These are phyloP conservation scores for Naganishia onofrii DNA, from an alignment of 768 basidiomycete genomes.

Conservation along the genomic window DNA sequence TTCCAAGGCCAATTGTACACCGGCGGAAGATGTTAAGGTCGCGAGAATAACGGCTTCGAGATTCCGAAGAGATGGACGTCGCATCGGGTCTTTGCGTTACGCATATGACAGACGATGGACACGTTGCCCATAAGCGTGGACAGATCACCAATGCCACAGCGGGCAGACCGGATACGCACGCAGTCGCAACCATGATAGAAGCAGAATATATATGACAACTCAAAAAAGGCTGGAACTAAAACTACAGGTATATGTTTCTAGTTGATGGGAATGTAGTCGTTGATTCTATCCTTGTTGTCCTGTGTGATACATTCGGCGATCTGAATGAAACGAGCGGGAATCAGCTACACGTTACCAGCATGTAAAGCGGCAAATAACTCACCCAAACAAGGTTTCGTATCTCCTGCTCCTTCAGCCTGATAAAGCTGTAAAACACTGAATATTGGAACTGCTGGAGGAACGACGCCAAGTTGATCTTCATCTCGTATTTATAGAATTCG, in stretches of 20 bases:
- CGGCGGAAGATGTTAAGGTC: too few species aligned
- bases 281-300: slow-evolving; percentile 90
- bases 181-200: neutral
- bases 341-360: neutral
- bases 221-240: neutral
- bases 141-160: too few species aligned
- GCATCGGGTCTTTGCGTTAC: too few species aligned
- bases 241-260: slow-evolving; percentile 46
- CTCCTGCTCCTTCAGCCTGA: slow-evolving; percentile 60
- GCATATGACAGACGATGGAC: too few species aligned
- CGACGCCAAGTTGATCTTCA: slow-evolving; percentile 86
- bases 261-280: slow-evolving; percentile 89
- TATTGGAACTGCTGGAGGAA: slow-evolving; percentile 97
- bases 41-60: too few species aligned
- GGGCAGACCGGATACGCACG: too few species aligned
- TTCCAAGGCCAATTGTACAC: too few species aligned
- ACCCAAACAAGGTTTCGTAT: slow-evolving; percentile 54
- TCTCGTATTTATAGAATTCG: slow-evolving; percentile 88
- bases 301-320: slow-evolving; percentile 60
- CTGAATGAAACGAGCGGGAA: neutral
- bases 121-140: too few species aligned
- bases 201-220: slow-evolving; percentile 11
- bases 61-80: too few species aligned
- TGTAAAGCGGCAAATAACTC: neutral
- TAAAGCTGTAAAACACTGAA: slow-evolving; percentile 75